Base-by-base conservation (phyloP, 2,329 filamentous ascomycete genomes). In the Emericellopsis atlantica region DNA sequence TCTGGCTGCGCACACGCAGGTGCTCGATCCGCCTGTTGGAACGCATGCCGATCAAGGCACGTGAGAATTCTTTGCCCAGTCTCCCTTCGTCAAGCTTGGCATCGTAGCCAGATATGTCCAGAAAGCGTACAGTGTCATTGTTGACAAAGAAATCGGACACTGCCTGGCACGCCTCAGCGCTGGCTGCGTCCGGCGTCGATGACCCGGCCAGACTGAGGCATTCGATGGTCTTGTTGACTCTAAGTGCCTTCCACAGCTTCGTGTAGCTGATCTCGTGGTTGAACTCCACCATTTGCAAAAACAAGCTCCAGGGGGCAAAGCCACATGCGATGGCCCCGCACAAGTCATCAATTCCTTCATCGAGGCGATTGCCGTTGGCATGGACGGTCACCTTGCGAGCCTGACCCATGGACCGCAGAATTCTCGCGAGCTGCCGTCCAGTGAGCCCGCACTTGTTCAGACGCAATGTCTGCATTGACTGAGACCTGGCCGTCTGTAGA, bases 241-340 rank as follows among this genome's bases (percentile, higher is more conserved):
- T 62, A 39, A 77, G 55, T 3, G 72, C 69, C 14, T 54, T 58
- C 44, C 76, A 53, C 5, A 77, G 60, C 40, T 62, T 63, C 41
- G 72, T 61, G 47, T 72, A 77, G 49, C 64, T 72, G 9, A 52
- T 52, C 49, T 76, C 72, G 32, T 66, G 55, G 16, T 60, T 58
- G 47, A 76, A 75, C 45, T 76, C 70, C n/a, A 75, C 58, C 71
- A 76, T 75, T 46, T 74, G 68, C 45, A 75, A 54, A 46, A 70
- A 68, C 18, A 76, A 55, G 21, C 63, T 66, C 45, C 61, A 66
- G 1, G 71, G 71, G 2, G 69, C 68, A 45, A 65, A 64, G 12
- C 66, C 66, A 40, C 59, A 55, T 1, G 61, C 56, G 22, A 77
- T 64, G 7, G 69, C 65, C 16, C 61, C 57, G 18, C 67, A 69